Conservation (phyloP, 2,329 filamentous ascomycete genomes). For the Harringtonia lauricola region DNA sequence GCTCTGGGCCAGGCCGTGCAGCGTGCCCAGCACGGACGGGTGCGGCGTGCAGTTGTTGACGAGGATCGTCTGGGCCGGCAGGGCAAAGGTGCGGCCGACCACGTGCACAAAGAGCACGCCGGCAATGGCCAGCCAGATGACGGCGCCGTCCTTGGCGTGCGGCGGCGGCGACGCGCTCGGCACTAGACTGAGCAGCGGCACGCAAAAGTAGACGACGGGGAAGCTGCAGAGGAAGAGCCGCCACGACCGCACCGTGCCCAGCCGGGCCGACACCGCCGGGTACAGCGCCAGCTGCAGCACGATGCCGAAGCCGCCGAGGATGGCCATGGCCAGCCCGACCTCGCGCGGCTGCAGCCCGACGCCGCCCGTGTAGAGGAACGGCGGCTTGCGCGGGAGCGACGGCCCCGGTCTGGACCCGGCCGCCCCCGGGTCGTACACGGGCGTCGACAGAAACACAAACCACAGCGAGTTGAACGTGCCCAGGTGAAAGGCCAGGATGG, state of each 20-base stretch:
- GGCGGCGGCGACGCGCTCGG: constrained; percentile 43
- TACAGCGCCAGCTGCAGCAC: constrained; percentile 62
- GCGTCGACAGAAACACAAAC: constrained; percentile 67
- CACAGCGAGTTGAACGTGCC: constrained; percentile 68
- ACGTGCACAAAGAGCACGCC: constrained; percentile 57
- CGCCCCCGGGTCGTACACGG: constrained; percentile 38
- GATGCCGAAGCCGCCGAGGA: constrained; percentile 67
- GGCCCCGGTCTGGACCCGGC: constrained; percentile 14
- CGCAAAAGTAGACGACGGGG: constrained; percentile 55
- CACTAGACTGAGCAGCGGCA: constrained; percentile 61
- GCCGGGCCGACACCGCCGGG: constrained; percentile 50
- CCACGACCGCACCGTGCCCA: constrained; percentile 60
- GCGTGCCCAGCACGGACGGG: constrained; percentile 44
- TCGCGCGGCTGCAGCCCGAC: constrained; percentile 60
- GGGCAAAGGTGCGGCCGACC: constrained; percentile 57
- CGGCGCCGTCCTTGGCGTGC: constrained; percentile 37
- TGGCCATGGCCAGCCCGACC: constrained; percentile 69
- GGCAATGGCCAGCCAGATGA: constrained; percentile 55
- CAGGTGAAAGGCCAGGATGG: constrained; percentile 61
- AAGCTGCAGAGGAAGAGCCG: constrained; percentile 59
- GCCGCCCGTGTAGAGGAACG: constrained; percentile 61
- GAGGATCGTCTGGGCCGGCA: constrained; percentile 47
- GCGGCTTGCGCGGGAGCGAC: constrained; percentile 26
- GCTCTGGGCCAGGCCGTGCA: constrained; percentile 47
- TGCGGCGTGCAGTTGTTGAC: constrained; percentile 50